Base-by-base conservation (phyloP, 805 yeast species). In the Pichia insulana region DNA sequence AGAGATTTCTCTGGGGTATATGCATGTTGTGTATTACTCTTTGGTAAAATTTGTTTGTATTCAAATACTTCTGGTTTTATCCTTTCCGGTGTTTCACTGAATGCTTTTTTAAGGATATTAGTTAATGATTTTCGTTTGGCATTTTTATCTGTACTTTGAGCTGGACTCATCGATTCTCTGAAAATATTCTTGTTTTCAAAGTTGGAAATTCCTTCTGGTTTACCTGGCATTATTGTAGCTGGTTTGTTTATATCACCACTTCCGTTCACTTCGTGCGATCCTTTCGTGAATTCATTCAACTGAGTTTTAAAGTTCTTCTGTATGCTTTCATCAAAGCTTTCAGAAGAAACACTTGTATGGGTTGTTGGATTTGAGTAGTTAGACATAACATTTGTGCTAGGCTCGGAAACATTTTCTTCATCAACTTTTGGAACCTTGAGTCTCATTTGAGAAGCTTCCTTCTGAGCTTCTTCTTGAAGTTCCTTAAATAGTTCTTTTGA, bases 301-400 rank as follows among this genome's bases (percentile, higher is more conserved):
- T 22, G 25, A 22, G 7, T 22, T 6, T 28, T 11, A 28, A 28
- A 5, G 13, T 38, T 38, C 11, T 25, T 25, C 17, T 32, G 36
- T 18, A 30, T 28, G 11, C 18, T 17, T 12, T 42, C 30, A 10
- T 27, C 16, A 20, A 37, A 34, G 17, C 43, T 40, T 20, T 45
- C 42, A 27, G 51, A 49, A 13, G 51, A 45, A 13, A 50, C 35
- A 48, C 60, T 56, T 2, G 66, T 58, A n/a, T 47, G 50, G 6
- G 56, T 50, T 4, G 65, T 59, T 12, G 58, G 56, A 36, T 54
- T 53, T 3, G 65, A 61, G 38, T 52, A 59, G 2, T 58, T 61
- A 3, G 64, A 59, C 44, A 55, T 51, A 1, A 55, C 50, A 28
- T 57, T 56, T 3, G 64, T 54, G 37, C 56, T 50, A 20, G 55